Percentiles rank a stretch among this genome's conserved stretches.
Evolutionary conservation across 805 yeast genomes (phyloP).

Genomic region (Spathaspora arborariae): DNA sequence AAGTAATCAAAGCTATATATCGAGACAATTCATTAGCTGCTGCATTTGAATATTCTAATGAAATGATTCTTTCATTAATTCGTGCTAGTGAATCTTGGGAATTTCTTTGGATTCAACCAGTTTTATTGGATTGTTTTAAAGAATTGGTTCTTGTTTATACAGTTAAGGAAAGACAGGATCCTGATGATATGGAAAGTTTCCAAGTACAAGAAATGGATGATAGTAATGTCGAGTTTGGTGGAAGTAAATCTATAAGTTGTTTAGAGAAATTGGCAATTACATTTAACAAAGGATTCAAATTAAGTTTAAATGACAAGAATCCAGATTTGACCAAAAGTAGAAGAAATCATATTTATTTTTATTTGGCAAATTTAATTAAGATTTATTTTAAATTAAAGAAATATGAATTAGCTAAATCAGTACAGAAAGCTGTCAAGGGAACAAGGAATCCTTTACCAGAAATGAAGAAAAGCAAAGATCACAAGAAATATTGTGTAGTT

Average conservation of each 20-base stretch:
- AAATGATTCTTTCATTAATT: constrained; percentile 43
- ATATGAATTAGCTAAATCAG: constrained; percentile 67
- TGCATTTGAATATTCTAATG: constrained; percentile 33
- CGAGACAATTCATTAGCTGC: constrained; percentile 27
- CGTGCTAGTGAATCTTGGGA: constrained; percentile 48
- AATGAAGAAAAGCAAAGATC: constrained; percentile 30
- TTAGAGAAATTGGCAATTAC: constrained; percentile 58
- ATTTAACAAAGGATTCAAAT: constrained; percentile 68
- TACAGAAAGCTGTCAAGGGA: constrained; percentile 65
- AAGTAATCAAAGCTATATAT: constrained; percentile 32
- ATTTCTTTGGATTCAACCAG: constrained; percentile 48
- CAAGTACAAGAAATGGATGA: constrained; percentile 16
- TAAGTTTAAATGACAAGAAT: constrained; percentile 76
- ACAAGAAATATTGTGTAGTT: constrained; percentile 47
- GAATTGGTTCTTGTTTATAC: constrained; percentile 40
- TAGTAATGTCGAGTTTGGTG: constrained; percentile 14
- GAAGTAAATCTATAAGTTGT: constrained; percentile 16
- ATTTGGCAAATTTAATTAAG: constrained; percentile 65
- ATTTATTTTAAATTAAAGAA: constrained; percentile 65
- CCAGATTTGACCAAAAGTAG: constrained; percentile 48
- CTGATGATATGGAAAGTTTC: constrained; percentile 18
- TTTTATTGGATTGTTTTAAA: constrained; percentile 38
- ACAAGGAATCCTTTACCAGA: constrained; percentile 52
- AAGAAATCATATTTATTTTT: constrained; percentile 62
- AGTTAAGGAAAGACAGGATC: constrained; percentile 27